Evolutionary conservation across 2,329 filamentous ascomycete species (phyloP).

Genomic region (Colletotrichum destructivum): DNA sequence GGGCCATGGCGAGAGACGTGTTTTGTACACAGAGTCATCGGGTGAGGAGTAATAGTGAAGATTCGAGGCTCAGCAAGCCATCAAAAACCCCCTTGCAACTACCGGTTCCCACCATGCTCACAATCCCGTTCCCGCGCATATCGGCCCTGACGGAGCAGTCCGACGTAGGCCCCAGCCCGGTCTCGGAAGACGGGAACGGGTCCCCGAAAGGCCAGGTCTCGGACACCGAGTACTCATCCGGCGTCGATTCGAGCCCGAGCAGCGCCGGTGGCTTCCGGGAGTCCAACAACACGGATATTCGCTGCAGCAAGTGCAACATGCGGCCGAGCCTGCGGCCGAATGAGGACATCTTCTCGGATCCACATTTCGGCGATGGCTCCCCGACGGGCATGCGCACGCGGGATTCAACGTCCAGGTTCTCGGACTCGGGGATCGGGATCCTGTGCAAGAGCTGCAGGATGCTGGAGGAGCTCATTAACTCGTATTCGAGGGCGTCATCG

Average conservation of each 20-base stretch:
- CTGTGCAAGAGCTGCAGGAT: conserved; percentile 35
- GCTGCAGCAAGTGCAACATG: conserved; percentile 41
- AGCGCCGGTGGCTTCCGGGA: conserved; percentile 27
- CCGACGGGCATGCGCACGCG: neutral
- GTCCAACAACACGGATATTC: conserved; percentile 30
- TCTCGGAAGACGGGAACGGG: neutral
- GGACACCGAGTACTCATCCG: conserved; percentile 37
- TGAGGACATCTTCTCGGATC: conserved; percentile 21
- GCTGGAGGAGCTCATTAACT: conserved; percentile 39
- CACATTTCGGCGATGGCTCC: neutral
- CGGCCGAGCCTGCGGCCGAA: conserved; percentile 28
- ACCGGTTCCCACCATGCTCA: conserved; percentile 26
- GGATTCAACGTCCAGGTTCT: conserved; percentile 30
- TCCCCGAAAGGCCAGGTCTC: conserved; percentile 21
- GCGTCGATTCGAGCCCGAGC: conserved; percentile 34
- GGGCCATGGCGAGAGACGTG: neutral
- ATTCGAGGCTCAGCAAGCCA: neutral
- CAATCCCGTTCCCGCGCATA: conserved; percentile 35
- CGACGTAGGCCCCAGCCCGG: neutral
- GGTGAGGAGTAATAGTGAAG: conserved; percentile 7
- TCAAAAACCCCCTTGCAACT: neutral
- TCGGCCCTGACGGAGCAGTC: conserved; percentile 37
- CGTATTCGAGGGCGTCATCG: conserved; percentile 34
- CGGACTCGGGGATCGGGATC: conserved; percentile 39
- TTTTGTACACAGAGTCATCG: neutral